Evolutionary conservation across 2,329 filamentous ascomycete genomes (phyloP), one percentile per base, ranked within the genome.

Genomic region (Sordariomycetes sp.): DNA sequence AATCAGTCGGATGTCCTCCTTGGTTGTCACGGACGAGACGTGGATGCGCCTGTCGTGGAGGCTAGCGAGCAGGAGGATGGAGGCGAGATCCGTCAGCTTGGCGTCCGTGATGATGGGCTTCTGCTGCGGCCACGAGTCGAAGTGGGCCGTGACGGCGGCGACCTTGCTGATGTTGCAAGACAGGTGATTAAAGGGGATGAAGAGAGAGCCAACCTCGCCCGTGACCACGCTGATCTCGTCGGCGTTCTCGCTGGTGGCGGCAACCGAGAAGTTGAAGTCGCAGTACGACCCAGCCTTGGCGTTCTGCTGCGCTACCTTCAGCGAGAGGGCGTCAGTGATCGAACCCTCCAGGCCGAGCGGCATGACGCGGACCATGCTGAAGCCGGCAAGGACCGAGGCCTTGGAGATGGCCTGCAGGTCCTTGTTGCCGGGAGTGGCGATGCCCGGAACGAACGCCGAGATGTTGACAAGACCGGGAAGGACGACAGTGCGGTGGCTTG

Each of bases 101-200:
- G 87, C 88, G 70, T 91, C 87, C 0, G 88, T 91, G 64, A 91
- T 76, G 64, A 91, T 88, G 54, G 87, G 86, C 74, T 91, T 91
- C 74, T 82, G 84, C 3, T 76, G 74, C 39, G 87, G 87, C 87
- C 87, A 91, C 25, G 83, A 78, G 60, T 85, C 85, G 65, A 91
- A 91, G 73, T 91, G 87, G 60, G 84, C 81, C 56, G 86, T 89
- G 60, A 90, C 86, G 10, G 87, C 83, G 22, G 87, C 86, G 52
- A 90, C 87, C 74, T 89, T 89, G 78, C 83, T 90, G 69, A 91
- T 90, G 69, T 90, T 91, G 63, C 86, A 87, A 59, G 86, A 87
- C 28, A 90, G 74, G 68, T 89, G 81, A 70, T 91, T 89, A 76
- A 91, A 91, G 15, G 87, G 87, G 61, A 91, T 87, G 73, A 90